Conservation (phyloP, 805 yeast species). For the Candida mattraensis region DNA sequence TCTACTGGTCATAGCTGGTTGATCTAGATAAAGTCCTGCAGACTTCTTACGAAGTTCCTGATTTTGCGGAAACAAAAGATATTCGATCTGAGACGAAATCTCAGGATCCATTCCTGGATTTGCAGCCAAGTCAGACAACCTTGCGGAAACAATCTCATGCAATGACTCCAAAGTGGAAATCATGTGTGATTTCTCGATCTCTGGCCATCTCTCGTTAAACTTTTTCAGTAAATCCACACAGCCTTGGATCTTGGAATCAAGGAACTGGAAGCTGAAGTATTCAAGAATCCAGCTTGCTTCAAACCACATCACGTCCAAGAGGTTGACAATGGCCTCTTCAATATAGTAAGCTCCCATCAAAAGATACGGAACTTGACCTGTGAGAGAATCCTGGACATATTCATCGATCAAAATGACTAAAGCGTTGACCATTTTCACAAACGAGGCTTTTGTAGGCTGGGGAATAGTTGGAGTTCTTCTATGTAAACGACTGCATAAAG, state of each 20-base stretch:
- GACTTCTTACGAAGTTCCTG: neutral
- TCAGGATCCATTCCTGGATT: slow-evolving; percentile 1
- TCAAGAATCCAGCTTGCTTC: slow-evolving; percentile 15
- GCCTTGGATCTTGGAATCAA: slow-evolving; percentile 13
- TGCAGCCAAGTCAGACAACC: slow-evolving; percentile 1
- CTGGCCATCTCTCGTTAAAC: slow-evolving; percentile 19
- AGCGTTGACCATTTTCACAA: slow-evolving; percentile 12
- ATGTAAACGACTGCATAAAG: slow-evolving; percentile 14
- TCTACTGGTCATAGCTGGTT: slow-evolving; percentile 2
- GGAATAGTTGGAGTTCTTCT: slow-evolving; percentile 17
- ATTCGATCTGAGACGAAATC: slow-evolving; percentile 10
- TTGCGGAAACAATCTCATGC: slow-evolving; percentile 4
- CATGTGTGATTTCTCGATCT: slow-evolving; percentile 10
- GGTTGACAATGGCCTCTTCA: slow-evolving; percentile 14
- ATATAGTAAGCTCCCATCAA: slow-evolving; percentile 17
- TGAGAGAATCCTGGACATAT: slow-evolving; percentile 13
- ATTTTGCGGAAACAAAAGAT: slow-evolving; percentile 11
- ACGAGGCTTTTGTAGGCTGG: slow-evolving; percentile 11
- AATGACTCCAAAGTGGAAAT: slow-evolving; percentile 8
- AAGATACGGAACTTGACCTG: slow-evolving; percentile 15
- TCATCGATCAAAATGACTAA: slow-evolving; percentile 14
- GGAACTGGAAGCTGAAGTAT: slow-evolving; percentile 10
- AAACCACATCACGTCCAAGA: slow-evolving; percentile 17
- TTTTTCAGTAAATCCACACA: slow-evolving; percentile 9
- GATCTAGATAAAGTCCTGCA: neutral